phyloP scores from a whole-genome alignment of 352 stramenopile species.

The Globisporangium echinulatum region DNA sequence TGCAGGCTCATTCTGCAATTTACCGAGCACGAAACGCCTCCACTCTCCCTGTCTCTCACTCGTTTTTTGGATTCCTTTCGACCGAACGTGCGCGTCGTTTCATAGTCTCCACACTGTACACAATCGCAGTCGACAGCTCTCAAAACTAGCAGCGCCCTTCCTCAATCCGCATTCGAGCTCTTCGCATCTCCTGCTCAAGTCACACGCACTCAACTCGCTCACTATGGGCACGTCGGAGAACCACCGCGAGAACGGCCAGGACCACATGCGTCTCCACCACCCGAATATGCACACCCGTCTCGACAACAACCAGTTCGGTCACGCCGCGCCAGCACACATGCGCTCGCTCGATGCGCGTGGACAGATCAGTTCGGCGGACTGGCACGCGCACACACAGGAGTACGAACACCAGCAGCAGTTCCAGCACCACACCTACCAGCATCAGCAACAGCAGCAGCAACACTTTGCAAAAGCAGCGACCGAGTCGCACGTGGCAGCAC shows the following conservation, averaged over 20 bases:
- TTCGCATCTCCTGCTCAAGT: background rate
- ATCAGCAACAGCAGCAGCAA: background rate
- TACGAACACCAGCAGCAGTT: too few species aligned
- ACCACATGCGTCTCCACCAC: background rate
- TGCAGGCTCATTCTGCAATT: too few species aligned
- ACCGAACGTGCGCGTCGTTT: too few species aligned
- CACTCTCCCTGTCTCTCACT: too few species aligned
- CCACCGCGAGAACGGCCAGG: slow-evolving; percentile 3
- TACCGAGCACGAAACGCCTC: too few species aligned
- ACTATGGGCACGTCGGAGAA: slow-evolving; percentile 15
- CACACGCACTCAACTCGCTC: background rate
- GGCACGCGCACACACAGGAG: background rate
- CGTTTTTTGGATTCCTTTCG: too few species aligned
- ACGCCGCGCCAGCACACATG: background rate
- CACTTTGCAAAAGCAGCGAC: background rate
- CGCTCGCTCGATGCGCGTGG: background rate
- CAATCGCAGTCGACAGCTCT: too few species aligned
- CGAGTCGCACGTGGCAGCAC: background rate
- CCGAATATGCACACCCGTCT: background rate
- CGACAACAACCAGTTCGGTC: background rate
- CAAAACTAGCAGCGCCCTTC: too few species aligned
- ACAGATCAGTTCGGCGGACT: slow-evolving; percentile 1
- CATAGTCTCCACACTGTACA: too few species aligned
- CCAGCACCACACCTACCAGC: background rate
- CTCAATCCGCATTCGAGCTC: background rate